phyloP scores from a whole-genome alignment of 306 rosid genomes.

The Vachellia pachyceras region DNA sequence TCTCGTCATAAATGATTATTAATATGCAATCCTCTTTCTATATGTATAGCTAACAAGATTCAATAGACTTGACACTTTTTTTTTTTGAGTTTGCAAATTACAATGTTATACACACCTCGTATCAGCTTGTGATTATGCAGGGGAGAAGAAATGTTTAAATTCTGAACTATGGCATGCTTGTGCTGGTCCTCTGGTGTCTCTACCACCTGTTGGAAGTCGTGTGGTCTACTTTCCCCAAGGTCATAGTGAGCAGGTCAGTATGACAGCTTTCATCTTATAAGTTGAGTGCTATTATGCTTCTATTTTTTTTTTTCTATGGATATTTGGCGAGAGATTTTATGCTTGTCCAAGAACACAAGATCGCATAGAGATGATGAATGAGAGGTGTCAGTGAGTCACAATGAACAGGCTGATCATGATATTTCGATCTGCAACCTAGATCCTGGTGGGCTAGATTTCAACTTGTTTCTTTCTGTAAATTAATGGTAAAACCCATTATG shows the following conservation, averaged over 20 bases:
- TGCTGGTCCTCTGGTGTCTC: conserved; percentile 78
- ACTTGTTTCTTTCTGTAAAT: conserved; percentile 9
- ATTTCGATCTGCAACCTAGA: neutral
- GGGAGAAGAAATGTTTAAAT: conserved; percentile 72
- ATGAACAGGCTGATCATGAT: neutral
- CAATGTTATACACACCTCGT: neutral
- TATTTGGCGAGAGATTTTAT: conserved; percentile 22
- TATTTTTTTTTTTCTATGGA: conserved; percentile 13
- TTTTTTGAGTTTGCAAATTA: neutral
- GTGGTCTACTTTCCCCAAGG: conserved; percentile 83
- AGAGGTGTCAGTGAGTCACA: neutral
- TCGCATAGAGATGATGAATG: neutral
- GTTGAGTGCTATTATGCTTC: conserved; percentile 14
- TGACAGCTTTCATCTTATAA: conserved; percentile 9
- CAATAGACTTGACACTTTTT: neutral
- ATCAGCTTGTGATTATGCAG: conserved; percentile 43
- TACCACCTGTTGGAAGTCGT: conserved; percentile 72
- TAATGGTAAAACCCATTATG: conserved; percentile 9
- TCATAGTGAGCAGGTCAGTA: conserved; percentile 76
- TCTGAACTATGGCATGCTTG: conserved; percentile 87
- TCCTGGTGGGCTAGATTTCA: conserved; percentile 22
- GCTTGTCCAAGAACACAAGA: conserved; percentile 13
- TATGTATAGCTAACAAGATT: neutral
- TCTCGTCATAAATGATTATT: conserved; percentile 18
- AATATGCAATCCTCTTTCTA: neutral